Conservation (phyloP, 192 early-diverging fungal species). For the Geranomyces variabilis region DNA sequence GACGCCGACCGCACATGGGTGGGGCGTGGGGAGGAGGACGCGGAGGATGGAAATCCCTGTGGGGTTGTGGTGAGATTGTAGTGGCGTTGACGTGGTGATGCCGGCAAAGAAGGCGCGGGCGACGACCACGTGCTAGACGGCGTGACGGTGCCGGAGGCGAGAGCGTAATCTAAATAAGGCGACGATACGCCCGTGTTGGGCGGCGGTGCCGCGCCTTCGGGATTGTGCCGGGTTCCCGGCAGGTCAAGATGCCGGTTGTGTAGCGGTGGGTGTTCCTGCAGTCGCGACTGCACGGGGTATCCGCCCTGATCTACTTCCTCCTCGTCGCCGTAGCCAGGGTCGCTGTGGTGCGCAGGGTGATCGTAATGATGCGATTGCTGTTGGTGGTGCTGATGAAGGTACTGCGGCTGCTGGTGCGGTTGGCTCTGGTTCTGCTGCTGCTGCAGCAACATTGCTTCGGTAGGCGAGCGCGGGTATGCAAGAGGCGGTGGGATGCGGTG, state of each 20-base stretch:
- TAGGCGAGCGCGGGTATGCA: conserved; percentile 23
- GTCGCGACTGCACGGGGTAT: too few relatives aligned
- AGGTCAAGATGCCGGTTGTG: not conserved
- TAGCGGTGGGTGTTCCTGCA: too few relatives aligned
- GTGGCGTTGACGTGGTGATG: conserved; percentile 11
- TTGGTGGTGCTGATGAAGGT: not conserved
- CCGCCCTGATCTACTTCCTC: not conserved
- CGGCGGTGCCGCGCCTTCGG: conserved; percentile 5
- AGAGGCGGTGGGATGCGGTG: conserved; percentile 25
- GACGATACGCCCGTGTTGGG: conserved; percentile 9
- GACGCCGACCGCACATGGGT: not conserved
- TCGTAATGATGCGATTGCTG: not conserved
- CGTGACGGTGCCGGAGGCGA: conserved; percentile 25
- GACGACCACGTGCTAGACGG: conserved; percentile 28
- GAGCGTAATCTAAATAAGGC: not conserved
- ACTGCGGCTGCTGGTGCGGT: not conserved
- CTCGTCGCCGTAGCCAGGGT: not conserved
- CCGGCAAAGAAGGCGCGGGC: conserved; percentile 20
- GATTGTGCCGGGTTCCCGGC: not conserved
- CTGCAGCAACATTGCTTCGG: not conserved
- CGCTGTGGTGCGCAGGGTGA: too few relatives aligned
- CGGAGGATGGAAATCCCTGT: not conserved
- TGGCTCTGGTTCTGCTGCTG: not conserved
- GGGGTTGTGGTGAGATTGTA: conserved; percentile 1
- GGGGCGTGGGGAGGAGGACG: not conserved